Conservation (phyloP, 164 flowering plant species). For the Magnolia sinica region DNA sequence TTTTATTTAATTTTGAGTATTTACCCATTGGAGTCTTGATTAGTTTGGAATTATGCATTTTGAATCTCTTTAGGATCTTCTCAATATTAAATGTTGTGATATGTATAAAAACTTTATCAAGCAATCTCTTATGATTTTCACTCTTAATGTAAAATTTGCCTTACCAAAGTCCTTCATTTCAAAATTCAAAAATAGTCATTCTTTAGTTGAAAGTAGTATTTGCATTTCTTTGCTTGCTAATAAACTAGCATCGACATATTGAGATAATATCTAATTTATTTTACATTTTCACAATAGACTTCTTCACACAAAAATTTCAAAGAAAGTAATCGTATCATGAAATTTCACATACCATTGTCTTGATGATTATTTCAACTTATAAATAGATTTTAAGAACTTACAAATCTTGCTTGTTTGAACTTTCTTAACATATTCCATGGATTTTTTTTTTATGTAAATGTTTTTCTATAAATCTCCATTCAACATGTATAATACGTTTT, state of each 20-base stretch:
- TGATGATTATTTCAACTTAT: neutral
- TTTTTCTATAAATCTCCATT: neutral
- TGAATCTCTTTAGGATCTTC: neutral
- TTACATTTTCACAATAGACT: neutral
- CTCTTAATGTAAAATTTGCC: neutral
- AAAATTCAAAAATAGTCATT: neutral
- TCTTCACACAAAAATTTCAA: too few species aligned
- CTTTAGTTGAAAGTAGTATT: neutral
- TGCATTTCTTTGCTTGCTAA: neutral
- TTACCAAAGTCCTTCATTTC: neutral
- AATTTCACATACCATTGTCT: neutral
- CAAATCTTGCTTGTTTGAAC: neutral
- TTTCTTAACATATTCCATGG: neutral
- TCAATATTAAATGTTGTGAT: neutral
- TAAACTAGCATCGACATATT: neutral
- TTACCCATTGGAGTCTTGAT: neutral
- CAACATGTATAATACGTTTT: neutral
- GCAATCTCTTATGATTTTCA: neutral
- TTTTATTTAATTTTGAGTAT: too few species aligned
- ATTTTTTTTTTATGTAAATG: neutral
- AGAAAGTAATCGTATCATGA: neutral
- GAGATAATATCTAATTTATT: too few species aligned
- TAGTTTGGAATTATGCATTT: neutral
- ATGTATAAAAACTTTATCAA: neutral
- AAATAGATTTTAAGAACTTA: neutral